phyloP scores from a whole-genome alignment of 495 filamentous ascomycete species.

The Chaetomium tenue region DNA sequence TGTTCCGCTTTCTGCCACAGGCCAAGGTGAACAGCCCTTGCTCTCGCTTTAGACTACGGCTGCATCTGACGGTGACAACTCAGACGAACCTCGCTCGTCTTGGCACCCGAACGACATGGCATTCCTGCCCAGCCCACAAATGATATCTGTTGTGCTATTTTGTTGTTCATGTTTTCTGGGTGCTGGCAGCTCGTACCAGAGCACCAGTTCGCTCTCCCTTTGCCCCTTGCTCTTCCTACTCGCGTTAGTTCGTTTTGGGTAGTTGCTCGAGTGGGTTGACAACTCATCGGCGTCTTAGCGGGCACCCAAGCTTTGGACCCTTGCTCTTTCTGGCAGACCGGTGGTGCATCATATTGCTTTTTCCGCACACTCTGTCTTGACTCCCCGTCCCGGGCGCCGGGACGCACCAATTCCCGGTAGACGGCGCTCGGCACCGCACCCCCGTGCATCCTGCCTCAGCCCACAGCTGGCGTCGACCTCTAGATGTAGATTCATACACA shows the following conservation, averaged over 20 bases:
- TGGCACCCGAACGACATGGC: conserved; percentile 21
- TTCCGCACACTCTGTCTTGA: conserved; percentile 7
- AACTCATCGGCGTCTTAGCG: conserved; percentile 21
- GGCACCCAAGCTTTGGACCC: neutral
- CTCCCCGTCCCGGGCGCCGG: neutral
- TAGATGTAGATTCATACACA: conserved; percentile 10
- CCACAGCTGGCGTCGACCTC: conserved; percentile 3
- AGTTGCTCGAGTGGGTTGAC: conserved; percentile 22
- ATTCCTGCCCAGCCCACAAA: conserved; percentile 21
- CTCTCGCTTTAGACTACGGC: conserved; percentile 15
- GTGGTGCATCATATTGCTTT: conserved; percentile 4
- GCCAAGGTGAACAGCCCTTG: conserved; percentile 12
- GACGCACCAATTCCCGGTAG: conserved; percentile 1
- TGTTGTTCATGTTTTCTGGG: neutral
- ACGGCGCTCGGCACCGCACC: conserved; percentile 16
- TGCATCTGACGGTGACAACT: conserved; percentile 22
- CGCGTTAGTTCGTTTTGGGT: conserved; percentile 20
- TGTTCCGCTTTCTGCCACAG: neutral
- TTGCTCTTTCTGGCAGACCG: neutral
- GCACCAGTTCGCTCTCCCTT: conserved; percentile 15
- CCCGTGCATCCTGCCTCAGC: conserved; percentile 16
- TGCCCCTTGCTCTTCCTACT: conserved; percentile 1
- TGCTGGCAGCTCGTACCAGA: conserved; percentile 2
- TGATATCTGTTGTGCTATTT: conserved; percentile 2
- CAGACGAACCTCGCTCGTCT: conserved; percentile 9